Conservation (phyloP, 2,329 filamentous ascomycete species). For the Hypocreales sp. region DNA sequence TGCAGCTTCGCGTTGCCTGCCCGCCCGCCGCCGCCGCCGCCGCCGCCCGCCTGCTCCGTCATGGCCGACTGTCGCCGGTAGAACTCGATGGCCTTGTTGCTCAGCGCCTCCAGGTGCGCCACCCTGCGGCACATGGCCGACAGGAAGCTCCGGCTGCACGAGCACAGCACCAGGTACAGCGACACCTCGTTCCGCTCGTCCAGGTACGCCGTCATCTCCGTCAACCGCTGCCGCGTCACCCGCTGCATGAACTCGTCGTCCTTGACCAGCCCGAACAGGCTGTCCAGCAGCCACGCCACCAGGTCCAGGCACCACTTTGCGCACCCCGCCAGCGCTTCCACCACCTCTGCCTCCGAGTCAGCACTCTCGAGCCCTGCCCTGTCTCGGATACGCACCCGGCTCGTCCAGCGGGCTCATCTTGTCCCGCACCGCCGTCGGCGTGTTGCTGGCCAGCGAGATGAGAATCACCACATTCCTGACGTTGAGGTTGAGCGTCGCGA, state of each 20-base stretch:
- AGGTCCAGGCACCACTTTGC: constrained; percentile 68
- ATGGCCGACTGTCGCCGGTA: constrained; percentile 29
- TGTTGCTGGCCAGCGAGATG: constrained; percentile 46
- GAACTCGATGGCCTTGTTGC: constrained; percentile 31
- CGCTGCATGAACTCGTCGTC: constrained; percentile 35
- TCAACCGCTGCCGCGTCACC: constrained; percentile 29
- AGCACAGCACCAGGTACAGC: constrained; percentile 53
- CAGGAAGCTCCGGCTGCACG: constrained; percentile 58
- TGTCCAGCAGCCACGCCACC: constrained; percentile 44
- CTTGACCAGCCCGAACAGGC: constrained; percentile 38
- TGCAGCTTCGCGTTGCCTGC: too few relatives aligned
- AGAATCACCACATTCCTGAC: constrained; percentile 56
- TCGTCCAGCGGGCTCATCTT: constrained; percentile 48
- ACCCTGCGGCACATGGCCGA: constrained; percentile 53
- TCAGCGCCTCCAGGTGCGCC: constrained; percentile 35
- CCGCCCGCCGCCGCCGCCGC: too few relatives aligned
- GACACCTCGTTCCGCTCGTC: constrained; percentile 39
- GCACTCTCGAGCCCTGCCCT: too few relatives aligned
- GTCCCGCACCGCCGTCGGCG: constrained; percentile 35
- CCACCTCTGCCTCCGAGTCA: constrained; percentile 50
- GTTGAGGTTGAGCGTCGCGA: constrained; percentile 61
- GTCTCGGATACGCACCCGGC: constrained; percentile 24
- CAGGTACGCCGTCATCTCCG: constrained; percentile 34
- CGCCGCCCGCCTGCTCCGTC: constrained; percentile 20
- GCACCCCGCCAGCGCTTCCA: constrained; percentile 57